phyloP scores from a whole-genome alignment of 306 rosid species.

The Vigna unguiculata region DNA sequence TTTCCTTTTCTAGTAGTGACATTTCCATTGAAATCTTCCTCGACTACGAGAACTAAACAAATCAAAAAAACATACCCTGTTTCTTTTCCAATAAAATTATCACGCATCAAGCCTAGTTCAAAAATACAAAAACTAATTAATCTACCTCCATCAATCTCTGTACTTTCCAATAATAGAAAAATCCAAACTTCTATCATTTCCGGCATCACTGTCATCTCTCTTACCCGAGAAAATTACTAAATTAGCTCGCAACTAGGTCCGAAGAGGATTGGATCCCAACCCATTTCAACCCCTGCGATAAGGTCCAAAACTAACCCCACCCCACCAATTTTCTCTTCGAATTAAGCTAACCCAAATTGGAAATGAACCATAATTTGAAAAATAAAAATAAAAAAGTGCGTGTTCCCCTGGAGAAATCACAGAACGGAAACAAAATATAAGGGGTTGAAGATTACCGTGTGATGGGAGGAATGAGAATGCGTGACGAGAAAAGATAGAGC shows the following conservation, averaged over 20 bases:
- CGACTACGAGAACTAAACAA: background rate
- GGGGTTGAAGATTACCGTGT: slow-evolving; percentile 43
- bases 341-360: slow-evolving; percentile 28
- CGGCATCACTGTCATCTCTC: background rate
- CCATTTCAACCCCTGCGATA: slow-evolving; percentile 24
- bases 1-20: background rate
- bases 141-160: background rate
- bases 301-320: slow-evolving; percentile 44
- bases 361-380: background rate
- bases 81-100: background rate
- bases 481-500: slow-evolving; percentile 59
- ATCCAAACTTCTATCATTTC: background rate
- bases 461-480: slow-evolving; percentile 50
- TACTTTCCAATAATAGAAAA: background rate
- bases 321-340: slow-evolving; percentile 22
- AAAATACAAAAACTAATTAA: background rate
- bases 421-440: background rate
- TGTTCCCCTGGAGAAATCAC: slow-evolving; percentile 20
- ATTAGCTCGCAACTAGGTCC: slow-evolving; percentile 30
- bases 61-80: background rate
- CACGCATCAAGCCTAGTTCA: slow-evolving; percentile 46
- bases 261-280: slow-evolving; percentile 11
- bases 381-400: background rate
- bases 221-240: background rate
- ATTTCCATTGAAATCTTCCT: slow-evolving; percentile 14